These are phyloP conservation scores for Carex sylvatica DNA, from an alignment of 202 grass and related monocot genomes.

Conservation along the genomic window DNA sequence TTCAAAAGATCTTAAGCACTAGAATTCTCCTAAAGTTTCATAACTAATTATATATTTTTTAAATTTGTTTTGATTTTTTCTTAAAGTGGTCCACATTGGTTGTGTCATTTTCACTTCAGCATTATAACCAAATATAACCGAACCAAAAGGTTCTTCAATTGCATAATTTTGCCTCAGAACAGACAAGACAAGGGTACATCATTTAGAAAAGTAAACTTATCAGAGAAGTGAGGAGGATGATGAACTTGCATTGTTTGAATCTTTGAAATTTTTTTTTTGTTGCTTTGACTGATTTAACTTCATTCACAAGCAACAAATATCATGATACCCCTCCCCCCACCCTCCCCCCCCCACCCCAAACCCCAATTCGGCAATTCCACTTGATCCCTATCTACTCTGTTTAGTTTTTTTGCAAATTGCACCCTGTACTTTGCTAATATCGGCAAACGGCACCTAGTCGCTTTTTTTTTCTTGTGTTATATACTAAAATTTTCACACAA, in stretches of 20 bases:
- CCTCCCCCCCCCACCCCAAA: neutral
- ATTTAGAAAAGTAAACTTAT: slow-evolving; percentile 3
- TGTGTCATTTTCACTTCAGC: slow-evolving; percentile 1
- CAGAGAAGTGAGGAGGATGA: neutral
- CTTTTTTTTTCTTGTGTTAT: neutral
- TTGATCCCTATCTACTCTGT: slow-evolving; percentile 2
- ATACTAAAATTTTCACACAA: no score
- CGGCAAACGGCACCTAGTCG: neutral
- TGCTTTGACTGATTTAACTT: slow-evolving; percentile 12
- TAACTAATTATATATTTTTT: neutral
- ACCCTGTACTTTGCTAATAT: neutral
- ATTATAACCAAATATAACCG: neutral
- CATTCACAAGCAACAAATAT: slow-evolving; percentile 18
- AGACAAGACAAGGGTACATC: slow-evolving; percentile 20
- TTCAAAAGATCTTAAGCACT: neutral
- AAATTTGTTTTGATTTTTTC: neutral
- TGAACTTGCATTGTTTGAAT: neutral
- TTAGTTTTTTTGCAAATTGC: neutral
- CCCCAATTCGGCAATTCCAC: neutral
- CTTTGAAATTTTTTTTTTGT: neutral
- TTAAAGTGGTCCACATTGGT: neutral
- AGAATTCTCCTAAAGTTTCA: neutral
- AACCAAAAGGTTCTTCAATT: neutral
- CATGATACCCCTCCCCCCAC: neutral
- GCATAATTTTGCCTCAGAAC: slow-evolving; percentile 18